phyloP scores from a whole-genome alignment of 805 yeast genomes.

The Spathaspora gorwiae region DNA sequence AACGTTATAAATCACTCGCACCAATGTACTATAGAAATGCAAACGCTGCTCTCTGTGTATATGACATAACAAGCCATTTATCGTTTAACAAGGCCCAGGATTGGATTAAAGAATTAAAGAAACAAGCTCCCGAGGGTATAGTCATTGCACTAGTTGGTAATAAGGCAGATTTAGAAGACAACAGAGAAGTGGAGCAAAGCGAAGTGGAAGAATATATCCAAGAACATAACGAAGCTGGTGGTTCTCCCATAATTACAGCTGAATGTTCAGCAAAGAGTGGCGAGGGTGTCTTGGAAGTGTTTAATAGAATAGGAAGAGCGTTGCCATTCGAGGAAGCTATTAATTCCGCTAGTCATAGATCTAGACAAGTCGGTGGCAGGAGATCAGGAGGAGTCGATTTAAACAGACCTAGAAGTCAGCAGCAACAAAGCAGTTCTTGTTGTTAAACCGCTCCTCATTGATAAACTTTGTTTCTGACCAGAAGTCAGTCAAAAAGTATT shows the following conservation, averaged over 20 bases:
- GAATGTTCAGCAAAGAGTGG: constrained; percentile 45
- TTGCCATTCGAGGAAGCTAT: constrained; percentile 40
- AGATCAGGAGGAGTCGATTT: constrained; percentile 35
- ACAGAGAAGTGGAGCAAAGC: constrained; percentile 38
- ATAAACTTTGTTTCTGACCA: no score
- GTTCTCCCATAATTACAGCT: constrained; percentile 21
- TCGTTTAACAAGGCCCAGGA: constrained; percentile 68
- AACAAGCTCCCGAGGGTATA: constrained; percentile 71
- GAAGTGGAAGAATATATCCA: constrained; percentile 47
- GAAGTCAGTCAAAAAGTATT: no score
- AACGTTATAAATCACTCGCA: constrained; percentile 40
- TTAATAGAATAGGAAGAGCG: constrained; percentile 35
- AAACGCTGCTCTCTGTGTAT: constrained; percentile 75
- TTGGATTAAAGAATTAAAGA: constrained; percentile 76
- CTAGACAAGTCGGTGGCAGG: constrained; percentile 18
- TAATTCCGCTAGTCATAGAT: constrained; percentile 18
- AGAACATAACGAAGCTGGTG: constrained; percentile 33
- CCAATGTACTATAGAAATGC: constrained; percentile 46
- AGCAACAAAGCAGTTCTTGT: constrained; percentile 19
- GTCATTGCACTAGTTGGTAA: constrained; percentile 85
- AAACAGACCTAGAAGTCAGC: constrained; percentile 24
- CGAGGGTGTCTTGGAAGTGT: constrained; percentile 40
- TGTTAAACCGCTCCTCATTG: constrained; percentile 15
- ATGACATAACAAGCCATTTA: constrained; percentile 64
- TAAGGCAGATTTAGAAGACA: constrained; percentile 55